Evolutionary conservation across 2,329 filamentous ascomycete species (phyloP), one percentile per base, ranked within the genome.

Genomic region (Berkeleyomyces rouxiae): DNA sequence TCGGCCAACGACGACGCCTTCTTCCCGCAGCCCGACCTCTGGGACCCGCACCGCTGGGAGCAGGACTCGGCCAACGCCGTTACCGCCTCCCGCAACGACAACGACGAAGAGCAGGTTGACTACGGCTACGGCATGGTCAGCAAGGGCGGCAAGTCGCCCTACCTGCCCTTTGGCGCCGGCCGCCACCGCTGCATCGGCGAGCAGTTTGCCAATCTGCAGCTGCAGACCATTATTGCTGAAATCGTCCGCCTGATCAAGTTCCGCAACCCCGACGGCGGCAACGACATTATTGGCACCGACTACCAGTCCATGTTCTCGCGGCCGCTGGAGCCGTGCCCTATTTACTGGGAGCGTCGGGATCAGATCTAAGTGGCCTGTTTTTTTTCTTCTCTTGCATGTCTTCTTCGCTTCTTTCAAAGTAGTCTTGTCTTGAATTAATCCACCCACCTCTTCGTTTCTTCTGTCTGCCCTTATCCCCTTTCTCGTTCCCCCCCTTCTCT

Each of bases 101-200:
- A 83, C 33, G 82, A 85, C 67, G 82, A 86, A 70, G 87, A 86
- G 75, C 90, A 89, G 75, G 82, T 92, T 65, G 92, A 96, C 72
- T 96, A 96, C 72, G 92, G 92, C 42, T 96, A 95, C 73, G 92
- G 92, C 66, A 78, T 95, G 59, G 87, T 96, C 67, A 91, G 84
- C 79, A 96, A 96, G 79, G 92, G 92, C 63, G 86, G 89, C 11
- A 83, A 83, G 65, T 95, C 88, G 61, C 91, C 92, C 0, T 97
- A 96, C 73, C 82, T 97, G 58, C 92, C 92, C 1, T 97, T 97
- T 71, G 92, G 92, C 64, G 92, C 91, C 39, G 92, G 92, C 49
- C 81, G 92, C 68, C 92, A 97, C 75, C 81, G 92, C 67, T 97
- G 92, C 75, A 96, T 97, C 70, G 92, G 92, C 67, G 92, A 97